phyloP scores from a whole-genome alignment of 257 asterid genomes.

The Asclepias syriaca region DNA sequence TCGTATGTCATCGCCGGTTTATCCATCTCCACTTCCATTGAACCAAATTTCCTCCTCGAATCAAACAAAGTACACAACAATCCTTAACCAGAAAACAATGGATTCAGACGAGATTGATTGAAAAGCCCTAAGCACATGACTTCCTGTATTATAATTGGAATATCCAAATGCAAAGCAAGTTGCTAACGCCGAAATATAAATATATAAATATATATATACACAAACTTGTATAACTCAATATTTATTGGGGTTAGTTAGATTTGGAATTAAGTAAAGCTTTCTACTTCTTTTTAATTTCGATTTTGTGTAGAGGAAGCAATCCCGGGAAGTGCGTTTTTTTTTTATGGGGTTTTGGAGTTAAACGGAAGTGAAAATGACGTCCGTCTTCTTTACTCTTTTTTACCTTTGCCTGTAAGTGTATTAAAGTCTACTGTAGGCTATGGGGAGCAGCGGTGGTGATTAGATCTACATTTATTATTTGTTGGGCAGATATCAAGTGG shows the following conservation, averaged over 20 bases:
- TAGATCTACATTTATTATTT: slow-evolving; percentile 1
- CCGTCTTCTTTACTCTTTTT: slow-evolving; percentile 4
- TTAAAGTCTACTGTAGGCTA: background rate
- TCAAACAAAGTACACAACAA: background rate
- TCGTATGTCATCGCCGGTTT: slow-evolving; percentile 57
- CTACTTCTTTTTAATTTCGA: too few relatives aligned
- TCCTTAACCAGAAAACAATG: background rate
- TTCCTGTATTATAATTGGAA: background rate
- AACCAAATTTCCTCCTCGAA: background rate
- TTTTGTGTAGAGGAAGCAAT: slow-evolving; percentile 40
- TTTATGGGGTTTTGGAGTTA: slow-evolving; percentile 23
- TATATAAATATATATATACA: too few relatives aligned
- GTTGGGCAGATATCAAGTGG: slow-evolving; percentile 1
- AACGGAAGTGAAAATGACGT: slow-evolving; percentile 42
- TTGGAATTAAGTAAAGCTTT: slow-evolving; percentile 30
- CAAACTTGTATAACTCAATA: background rate
- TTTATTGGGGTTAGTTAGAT: slow-evolving; percentile 22
- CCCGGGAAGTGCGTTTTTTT: slow-evolving; percentile 39
- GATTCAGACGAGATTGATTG: background rate
- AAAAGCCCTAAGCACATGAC: background rate
- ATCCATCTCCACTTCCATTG: slow-evolving; percentile 41
- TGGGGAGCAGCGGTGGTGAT: background rate
- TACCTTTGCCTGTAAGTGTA: background rate
- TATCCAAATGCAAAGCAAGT: background rate
- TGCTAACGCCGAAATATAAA: background rate